Percentiles rank a stretch among this genome's conserved stretches.
phyloP scores from a whole-genome alignment of 1,139 yeast genomes.

The Candida pseudoviswanathii region DNA sequence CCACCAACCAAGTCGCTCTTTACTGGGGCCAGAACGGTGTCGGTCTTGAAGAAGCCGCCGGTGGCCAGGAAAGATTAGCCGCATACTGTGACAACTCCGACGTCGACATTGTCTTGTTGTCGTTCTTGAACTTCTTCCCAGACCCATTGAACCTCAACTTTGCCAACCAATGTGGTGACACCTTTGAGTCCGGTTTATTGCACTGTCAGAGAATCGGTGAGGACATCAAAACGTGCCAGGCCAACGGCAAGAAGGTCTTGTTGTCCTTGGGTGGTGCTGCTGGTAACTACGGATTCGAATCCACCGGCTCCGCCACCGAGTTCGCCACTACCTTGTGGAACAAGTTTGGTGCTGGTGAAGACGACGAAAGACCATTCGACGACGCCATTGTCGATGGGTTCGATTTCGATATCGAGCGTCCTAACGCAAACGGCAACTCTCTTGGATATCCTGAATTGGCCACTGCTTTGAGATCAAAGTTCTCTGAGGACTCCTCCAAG shows the following conservation, averaged over 20 bases:
- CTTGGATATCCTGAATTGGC: conserved; percentile 68
- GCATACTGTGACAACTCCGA: conserved; percentile 68
- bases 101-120: conserved; percentile 70
- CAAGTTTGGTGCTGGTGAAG: conserved; percentile 75
- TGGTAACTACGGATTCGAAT: conserved; percentile 73
- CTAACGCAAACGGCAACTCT: conserved; percentile 29
- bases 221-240: conserved; percentile 81
- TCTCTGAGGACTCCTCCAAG: conserved; percentile 53
- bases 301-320: conserved; percentile 58
- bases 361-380: conserved; percentile 70
- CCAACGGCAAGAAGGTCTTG: conserved; percentile 72
- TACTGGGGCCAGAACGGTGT: conserved; percentile 86
- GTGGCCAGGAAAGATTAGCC: conserved; percentile 59
- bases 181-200: conserved; percentile 57
- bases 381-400: conserved; percentile 44
- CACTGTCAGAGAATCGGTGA: conserved; percentile 65
- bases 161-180: conserved; percentile 63
- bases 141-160: conserved; percentile 54
- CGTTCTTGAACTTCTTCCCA: conserved; percentile 72
- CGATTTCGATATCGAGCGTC: conserved; percentile 43
- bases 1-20: conserved; percentile 63
- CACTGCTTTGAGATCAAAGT: conserved; percentile 60
- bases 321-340: conserved; percentile 82
- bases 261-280: conserved; percentile 87
- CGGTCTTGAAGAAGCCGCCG: conserved; percentile 31